These are phyloP conservation scores for Aspergillus fumigatus DNA, from an alignment of 2,329 filamentous ascomycete genomes.

Conservation along the genomic window DNA sequence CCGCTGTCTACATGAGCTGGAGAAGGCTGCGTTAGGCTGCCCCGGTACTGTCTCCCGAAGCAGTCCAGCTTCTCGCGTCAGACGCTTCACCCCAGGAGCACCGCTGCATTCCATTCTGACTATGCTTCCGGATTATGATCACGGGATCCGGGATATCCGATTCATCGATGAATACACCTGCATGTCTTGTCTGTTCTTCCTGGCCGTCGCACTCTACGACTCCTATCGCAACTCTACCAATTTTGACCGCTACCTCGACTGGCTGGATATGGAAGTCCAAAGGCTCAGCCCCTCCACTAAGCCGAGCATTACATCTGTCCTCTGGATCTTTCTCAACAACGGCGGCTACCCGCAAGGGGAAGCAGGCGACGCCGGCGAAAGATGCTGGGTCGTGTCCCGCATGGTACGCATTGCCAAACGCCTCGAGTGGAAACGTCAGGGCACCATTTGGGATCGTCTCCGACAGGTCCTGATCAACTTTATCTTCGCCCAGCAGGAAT, in stretches of 20 bases:
- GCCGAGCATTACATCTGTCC: slow-evolving; percentile 26
- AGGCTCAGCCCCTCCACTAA: slow-evolving; percentile 19
- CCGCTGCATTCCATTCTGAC: slow-evolving; percentile 25
- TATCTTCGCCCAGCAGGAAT: slow-evolving; percentile 25
- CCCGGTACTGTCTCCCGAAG: slow-evolving; percentile 6
- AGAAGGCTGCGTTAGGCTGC: slow-evolving; percentile 16
- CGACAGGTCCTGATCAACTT: slow-evolving; percentile 23
- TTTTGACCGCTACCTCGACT: slow-evolving; percentile 25
- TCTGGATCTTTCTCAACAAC: slow-evolving; percentile 29
- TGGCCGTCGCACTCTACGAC: slow-evolving; percentile 25
- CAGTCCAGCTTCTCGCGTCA: slow-evolving; percentile 4
- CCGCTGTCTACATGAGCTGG: slow-evolving; percentile 21
- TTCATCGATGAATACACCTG: slow-evolving; percentile 32
- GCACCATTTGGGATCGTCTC: slow-evolving; percentile 25
- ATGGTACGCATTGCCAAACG: slow-evolving; percentile 29
- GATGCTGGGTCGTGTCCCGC: slow-evolving; percentile 30
- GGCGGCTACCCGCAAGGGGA: slow-evolving; percentile 22
- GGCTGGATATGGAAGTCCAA: slow-evolving; percentile 23
- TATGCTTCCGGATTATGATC: slow-evolving; percentile 28
- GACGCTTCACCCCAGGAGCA: slow-evolving; percentile 19
- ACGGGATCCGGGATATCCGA: slow-evolving; percentile 28
- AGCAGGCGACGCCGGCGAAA: slow-evolving; percentile 20
- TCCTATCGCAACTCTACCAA: slow-evolving; percentile 21
- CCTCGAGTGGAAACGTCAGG: slow-evolving; percentile 26
- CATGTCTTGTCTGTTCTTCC: slow-evolving; percentile 28